Percentiles rank a stretch among this genome's conserved stretches.
These are phyloP conservation scores for Cicer judaicum DNA, from an alignment of 306 rosid genomes.

Conservation along the genomic window DNA sequence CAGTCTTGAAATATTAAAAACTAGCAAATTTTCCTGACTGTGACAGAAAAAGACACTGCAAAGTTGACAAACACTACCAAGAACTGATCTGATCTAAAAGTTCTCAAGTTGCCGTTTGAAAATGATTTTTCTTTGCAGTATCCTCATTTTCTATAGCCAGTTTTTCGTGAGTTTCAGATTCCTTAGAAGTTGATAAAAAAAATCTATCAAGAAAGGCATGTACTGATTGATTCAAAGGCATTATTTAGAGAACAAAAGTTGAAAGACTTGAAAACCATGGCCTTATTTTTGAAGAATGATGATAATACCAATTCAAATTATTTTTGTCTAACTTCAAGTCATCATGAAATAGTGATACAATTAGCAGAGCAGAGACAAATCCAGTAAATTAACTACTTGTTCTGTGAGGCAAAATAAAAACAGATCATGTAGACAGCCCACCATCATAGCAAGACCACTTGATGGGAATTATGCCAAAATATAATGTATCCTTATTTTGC, in stretches of 20 bases:
- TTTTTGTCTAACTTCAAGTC: conserved; percentile 12
- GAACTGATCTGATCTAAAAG: too few relatives aligned
- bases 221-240: background rate
- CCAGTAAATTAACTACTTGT: conserved; percentile 8
- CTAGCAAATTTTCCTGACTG: too few relatives aligned
- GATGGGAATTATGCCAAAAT: conserved; percentile 43
- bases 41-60: too few relatives aligned
- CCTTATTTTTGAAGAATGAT: conserved; percentile 22
- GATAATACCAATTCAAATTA: conserved; percentile 8
- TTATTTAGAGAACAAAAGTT: conserved; percentile 1
- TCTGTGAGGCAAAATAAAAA: conserved; percentile 23
- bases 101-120: background rate
- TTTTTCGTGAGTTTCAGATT: conserved; percentile 27
- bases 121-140: conserved; percentile 13
- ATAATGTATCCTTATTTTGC: conserved; percentile 51
- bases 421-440: conserved; percentile 34
- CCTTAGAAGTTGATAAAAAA: background rate
- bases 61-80: too few relatives aligned
- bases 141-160: background rate
- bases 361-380: conserved; percentile 35
- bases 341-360: conserved; percentile 13
- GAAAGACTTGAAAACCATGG: background rate
- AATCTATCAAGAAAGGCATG: conserved; percentile 2
- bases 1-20: too few relatives aligned
- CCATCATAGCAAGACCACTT: conserved; percentile 23